Base-by-base conservation (phyloP, 2,329 filamentous ascomycete species). In the Colletotrichum chlorophyti region DNA sequence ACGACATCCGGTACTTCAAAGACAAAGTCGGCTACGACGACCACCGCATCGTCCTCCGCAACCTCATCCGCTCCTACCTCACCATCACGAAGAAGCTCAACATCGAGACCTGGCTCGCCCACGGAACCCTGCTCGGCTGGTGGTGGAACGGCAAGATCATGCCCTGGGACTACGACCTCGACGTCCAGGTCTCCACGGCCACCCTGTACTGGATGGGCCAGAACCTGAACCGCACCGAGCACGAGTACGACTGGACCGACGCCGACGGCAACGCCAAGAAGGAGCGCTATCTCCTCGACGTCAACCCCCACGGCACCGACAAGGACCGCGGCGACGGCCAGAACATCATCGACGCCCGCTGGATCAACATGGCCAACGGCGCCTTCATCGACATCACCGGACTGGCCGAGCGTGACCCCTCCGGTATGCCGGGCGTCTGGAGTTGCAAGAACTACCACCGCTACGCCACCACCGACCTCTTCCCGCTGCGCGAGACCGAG, bases 371-470 rank as follows among this genome's bases (percentile, higher is more conserved):
- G 58, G 73, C 76, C 53, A 95, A 88, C 65, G 91, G 91, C 43
- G 81, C 94, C 67, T 96, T 90, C 72, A 87, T 95, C 71, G 91
- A 95, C 71, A 92, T 96, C 67, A 95, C 91, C 1, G 91, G 85
- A 11, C 75, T 95, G 31, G 84, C 84, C 47, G 88, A 92, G 75
- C 83, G 88, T 17, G 80, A 91, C 27, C 81, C 83, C 0, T 76
- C 77, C 14, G 72, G 71, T 2, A 66, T 76, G 17, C 89, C 90
- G 0, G 89, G 89, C 6, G 71, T 90, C 26, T 91, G 89, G 85
- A 86, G 84, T 67, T 94, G 91, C 76, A 94, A 94, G 77, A 93
- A 95, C 69, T 82, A 83, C 66, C 91, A 96, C 73, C 77, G 80
- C 41, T 95, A 95, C 72, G 74, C 77, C 37, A 86, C 83, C 23